These are phyloP conservation scores for Coemansia sp. DNA, from an alignment of 371 early-diverging fungal genomes.

Conservation along the genomic window DNA sequence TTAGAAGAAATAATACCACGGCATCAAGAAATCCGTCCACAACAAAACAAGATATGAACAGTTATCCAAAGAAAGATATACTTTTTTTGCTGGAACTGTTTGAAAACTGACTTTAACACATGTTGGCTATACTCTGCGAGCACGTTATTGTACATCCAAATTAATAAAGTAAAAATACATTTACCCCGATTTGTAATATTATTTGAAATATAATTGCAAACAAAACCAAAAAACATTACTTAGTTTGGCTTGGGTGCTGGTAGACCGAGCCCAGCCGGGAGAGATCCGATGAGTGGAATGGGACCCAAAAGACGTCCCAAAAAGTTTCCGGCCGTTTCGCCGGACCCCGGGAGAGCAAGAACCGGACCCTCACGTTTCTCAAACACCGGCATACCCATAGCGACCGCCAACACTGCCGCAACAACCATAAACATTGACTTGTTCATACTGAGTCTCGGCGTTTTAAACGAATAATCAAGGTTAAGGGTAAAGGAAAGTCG, in stretches of 20 bases:
- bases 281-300: constrained; percentile 15
- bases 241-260: constrained; percentile 16
- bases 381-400: neutral
- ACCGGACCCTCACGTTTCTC: constrained; percentile 26
- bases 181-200: neutral
- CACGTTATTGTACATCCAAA: neutral
- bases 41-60: no score
- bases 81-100: no score
- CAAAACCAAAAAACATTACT: neutral
- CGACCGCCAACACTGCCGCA: constrained; percentile 1
- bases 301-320: constrained; percentile 16
- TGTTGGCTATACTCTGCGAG: no score
- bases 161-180: neutral
- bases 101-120: no score
- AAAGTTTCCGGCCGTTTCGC: constrained; percentile 20
- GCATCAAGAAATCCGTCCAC: no score
- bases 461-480: neutral
- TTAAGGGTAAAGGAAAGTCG: neutral
- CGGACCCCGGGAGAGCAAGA: constrained; percentile 20
- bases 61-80: no score
- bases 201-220: neutral
- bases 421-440: neutral
- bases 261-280: constrained; percentile 18
- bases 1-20: no score
- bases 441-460: neutral